These are phyloP conservation scores for Pseudoturritis turrita DNA, from an alignment of 345 rosid species.

Conservation along the genomic window DNA sequence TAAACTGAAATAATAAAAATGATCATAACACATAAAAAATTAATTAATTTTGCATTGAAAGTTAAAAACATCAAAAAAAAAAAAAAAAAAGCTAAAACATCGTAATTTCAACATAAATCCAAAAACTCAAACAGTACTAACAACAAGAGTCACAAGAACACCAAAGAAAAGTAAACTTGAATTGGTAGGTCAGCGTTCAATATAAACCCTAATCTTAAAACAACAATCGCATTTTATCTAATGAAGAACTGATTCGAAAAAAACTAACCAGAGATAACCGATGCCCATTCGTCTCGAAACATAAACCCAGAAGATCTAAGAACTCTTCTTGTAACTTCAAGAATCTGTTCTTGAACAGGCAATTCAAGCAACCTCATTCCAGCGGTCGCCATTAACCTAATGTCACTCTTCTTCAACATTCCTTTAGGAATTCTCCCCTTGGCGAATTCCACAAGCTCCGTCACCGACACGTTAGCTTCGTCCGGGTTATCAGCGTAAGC, in stretches of 20 bases:
- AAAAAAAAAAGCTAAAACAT: too few species aligned
- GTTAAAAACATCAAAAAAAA: too few species aligned
- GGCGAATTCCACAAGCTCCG: slow-evolving; percentile 63
- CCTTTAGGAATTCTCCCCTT: slow-evolving; percentile 52
- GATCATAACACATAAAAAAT: too few species aligned
- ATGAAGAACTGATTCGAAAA: not conserved
- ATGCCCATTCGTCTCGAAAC: slow-evolving; percentile 66
- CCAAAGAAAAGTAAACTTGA: too few species aligned
- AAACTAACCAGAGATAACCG: slow-evolving; percentile 75
- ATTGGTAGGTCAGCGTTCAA: not conserved
- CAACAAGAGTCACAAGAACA: too few species aligned
- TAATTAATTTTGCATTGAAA: too few species aligned
- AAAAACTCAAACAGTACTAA: not conserved
- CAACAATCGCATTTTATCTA: not conserved
- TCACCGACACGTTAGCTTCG: slow-evolving; percentile 49
- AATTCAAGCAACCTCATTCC: slow-evolving; percentile 72
- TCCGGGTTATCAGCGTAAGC: slow-evolving; percentile 53
- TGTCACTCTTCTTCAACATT: slow-evolving; percentile 60
- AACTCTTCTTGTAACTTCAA: slow-evolving; percentile 47
- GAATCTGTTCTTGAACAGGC: slow-evolving; percentile 50
- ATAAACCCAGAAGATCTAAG: slow-evolving; percentile 61
- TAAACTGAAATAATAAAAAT: too few species aligned
- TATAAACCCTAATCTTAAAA: not conserved
- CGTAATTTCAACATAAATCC: not conserved
- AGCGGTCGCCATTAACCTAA: slow-evolving; percentile 92